Evolutionary conservation across 2,329 filamentous ascomycete species (phyloP).

Genomic region (Talaromyces funiculosus): DNA sequence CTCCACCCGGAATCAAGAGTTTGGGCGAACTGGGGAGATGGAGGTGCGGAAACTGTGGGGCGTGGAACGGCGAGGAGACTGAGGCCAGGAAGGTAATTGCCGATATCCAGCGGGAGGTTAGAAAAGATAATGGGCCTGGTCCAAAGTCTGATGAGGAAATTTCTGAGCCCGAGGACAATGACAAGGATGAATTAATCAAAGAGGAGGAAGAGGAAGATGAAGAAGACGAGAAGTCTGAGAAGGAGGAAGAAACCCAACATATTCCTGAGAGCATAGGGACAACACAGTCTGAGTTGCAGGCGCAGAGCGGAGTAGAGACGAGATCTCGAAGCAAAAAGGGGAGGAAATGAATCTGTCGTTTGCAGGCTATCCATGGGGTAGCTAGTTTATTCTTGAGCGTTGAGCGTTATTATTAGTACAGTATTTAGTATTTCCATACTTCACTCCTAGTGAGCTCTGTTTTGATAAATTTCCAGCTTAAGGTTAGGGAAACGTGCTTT

Average conservation of each 20-base stretch:
- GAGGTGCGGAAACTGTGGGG: conserved; percentile 81
- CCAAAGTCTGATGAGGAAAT: not conserved
- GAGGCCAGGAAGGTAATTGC: conserved; percentile 68
- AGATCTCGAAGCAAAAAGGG: conserved; percentile 1
- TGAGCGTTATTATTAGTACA: not conserved
- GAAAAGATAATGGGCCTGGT: not conserved
- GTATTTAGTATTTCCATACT: not conserved
- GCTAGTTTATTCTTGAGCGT: not conserved
- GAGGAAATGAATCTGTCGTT: not conserved
- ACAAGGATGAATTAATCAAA: not conserved
- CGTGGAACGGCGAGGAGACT: conserved; percentile 74
- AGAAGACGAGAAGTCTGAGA: not conserved
- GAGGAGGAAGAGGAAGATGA: not conserved
- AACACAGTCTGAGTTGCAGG: not conserved
- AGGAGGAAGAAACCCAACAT: not conserved
- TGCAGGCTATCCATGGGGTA: not conserved
- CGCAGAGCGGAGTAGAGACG: not conserved
- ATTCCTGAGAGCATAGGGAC: not conserved
- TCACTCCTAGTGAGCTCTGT: too few species aligned
- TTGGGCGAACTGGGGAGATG: conserved; percentile 77
- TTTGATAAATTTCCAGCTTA: too few species aligned
- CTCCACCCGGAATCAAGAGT: conserved; percentile 74
- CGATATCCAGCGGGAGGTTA: conserved; percentile 44
- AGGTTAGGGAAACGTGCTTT: too few species aligned
- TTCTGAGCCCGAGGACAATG: not conserved